Percentiles rank a stretch among this genome's conserved stretches.
phyloP scores from a whole-genome alignment of 2,329 filamentous ascomycete genomes.

The Talaromyces sp. region DNA sequence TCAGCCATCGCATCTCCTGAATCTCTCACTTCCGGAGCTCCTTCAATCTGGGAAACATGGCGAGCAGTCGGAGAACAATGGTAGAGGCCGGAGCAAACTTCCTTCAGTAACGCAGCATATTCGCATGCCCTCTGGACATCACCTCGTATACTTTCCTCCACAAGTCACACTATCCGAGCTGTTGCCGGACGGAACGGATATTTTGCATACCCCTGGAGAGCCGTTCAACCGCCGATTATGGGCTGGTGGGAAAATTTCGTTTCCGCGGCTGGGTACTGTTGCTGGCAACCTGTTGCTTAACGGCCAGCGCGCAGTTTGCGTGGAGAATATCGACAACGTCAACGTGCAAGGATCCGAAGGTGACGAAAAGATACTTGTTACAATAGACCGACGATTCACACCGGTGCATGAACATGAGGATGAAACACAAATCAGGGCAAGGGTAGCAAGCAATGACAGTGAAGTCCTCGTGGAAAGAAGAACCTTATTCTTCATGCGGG shows the following conservation, averaged over 20 bases:
- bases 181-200: constrained; percentile 79
- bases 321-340: constrained; percentile 49
- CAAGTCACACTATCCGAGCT: constrained; percentile 60
- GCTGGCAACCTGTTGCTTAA: constrained; percentile 29
- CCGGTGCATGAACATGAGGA: constrained; percentile 36
- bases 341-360: constrained; percentile 49
- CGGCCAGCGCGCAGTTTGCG: constrained; percentile 40
- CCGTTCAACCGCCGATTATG: constrained; percentile 78
- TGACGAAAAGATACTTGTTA: constrained; percentile 59
- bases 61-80: constrained; percentile 19
- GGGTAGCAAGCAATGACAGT: constrained; percentile 43
- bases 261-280: constrained; percentile 32
- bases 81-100: constrained; percentile 27
- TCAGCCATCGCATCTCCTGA: constrained; percentile 63
- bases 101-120: constrained; percentile 31
- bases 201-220: constrained; percentile 67
- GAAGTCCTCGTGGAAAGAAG: constrained; percentile 56
- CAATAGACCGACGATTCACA: constrained; percentile 54
- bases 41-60: constrained; percentile 37
- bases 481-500: constrained; percentile 62
- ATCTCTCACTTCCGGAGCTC: constrained; percentile 58
- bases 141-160: constrained; percentile 83
- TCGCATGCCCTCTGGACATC: constrained; percentile 57
- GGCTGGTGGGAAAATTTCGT: constrained; percentile 73
- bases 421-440: constrained; percentile 33